Base-by-base conservation (phyloP, 208 protist genomes). In the Leishmania aethiopica region DNA sequence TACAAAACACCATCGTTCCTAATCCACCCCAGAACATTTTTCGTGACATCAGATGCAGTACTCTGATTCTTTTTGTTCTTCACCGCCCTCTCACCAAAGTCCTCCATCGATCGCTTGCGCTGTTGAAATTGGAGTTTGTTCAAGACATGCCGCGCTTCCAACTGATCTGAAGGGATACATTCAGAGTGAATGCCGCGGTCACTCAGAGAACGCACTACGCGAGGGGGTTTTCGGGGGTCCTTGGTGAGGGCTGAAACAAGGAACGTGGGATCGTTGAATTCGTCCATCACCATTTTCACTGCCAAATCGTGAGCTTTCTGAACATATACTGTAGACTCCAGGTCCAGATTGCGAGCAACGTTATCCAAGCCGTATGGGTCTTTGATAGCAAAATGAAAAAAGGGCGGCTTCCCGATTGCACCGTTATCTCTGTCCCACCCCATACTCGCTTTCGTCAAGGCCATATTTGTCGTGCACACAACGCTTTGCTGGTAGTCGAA, bases 341-440 rank as follows among this genome's bases (percentile, higher is more conserved):
- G 17, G 75, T 95, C 91, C n/a, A 98, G 86, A 82, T 96, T 98
- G 25, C 95, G 89, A 19, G 83, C 94, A 85, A 97, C 95, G 77
- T 96, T 98, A 80, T 98, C 95, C 11, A 96, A 79, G 15, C 95
- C 93, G 75, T 95, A 97, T 2, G 95, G 95, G 76, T 98, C 95
- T 70, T 96, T 96, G 28, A 98, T 97, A 40, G 89, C 92, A 88
- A 98, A 96, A 25, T 95, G 84, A 84, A 97, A 97, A 87, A 91
- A 97, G 0, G 95, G 95, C 17, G 95, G 95, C 67, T 80, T 88
- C 28, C 81, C 86, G 32, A 84, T 60, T n/a, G 79, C 75, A 15
- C 80, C 75, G 15, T 37, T 67, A 37, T 82, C 85, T 42, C 82
- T 88, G 82, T 96, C 89, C 94, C 95, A 98, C 3, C 88, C 77